Percentiles rank a stretch among this genome's conserved stretches.
Evolutionary conservation across 495 filamentous ascomycete species (phyloP).

Genomic region (Annulohypoxylon maeteangense): DNA sequence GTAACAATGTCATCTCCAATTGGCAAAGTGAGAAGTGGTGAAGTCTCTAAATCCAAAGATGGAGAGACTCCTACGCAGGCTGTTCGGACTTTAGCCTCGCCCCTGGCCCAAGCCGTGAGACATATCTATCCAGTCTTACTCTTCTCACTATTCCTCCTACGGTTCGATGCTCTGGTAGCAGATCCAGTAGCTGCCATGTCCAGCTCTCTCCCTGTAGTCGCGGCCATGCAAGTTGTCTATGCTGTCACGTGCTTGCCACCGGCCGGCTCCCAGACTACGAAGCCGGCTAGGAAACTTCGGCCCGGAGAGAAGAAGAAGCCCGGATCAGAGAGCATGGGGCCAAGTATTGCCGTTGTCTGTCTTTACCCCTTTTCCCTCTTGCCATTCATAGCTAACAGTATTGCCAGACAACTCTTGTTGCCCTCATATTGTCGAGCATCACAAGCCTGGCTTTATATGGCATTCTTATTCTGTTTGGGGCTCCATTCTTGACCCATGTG

Average conservation of each 20-base stretch:
- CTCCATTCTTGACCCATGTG: conserved; percentile 85
- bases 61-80: conserved; percentile 45
- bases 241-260: conserved; percentile 77
- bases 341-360: conserved; percentile 52
- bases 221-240: conserved; percentile 73
- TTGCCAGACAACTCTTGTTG: conserved; percentile 68
- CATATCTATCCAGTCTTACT: conserved; percentile 75
- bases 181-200: conserved; percentile 76
- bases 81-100: conserved; percentile 47
- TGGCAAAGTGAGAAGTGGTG: conserved; percentile 27
- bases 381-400: conserved; percentile 20
- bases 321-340: conserved; percentile 47
- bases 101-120: conserved; percentile 46
- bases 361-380: conserved; percentile 15
- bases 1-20: conserved; percentile 40
- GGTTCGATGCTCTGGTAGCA: conserved; percentile 74
- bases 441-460: conserved; percentile 70
- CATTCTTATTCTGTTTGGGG: conserved; percentile 86
- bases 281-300: conserved; percentile 48
- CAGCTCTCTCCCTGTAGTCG: conserved; percentile 68
- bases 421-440: conserved; percentile 66
- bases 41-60: conserved; percentile 41
- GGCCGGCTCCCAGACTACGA: conserved; percentile 58
- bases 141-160: conserved; percentile 65
- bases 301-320: conserved; percentile 59